Evolutionary conservation across 2,329 filamentous ascomycete species (phyloP), one percentile per base, ranked within the genome.

Genomic region (Pseudogymnoascus sp.): DNA sequence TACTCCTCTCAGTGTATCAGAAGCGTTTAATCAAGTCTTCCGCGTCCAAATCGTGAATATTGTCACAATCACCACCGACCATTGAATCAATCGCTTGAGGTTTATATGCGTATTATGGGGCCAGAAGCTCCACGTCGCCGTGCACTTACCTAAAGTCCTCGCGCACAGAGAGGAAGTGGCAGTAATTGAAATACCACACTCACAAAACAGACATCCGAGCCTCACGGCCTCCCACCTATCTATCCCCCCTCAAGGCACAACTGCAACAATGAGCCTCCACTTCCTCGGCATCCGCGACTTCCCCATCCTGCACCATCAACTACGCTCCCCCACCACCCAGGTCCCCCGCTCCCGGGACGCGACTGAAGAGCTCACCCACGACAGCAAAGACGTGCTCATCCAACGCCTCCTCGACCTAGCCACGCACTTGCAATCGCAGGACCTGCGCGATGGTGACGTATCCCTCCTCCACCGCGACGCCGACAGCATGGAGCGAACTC

Each of bases 401-500:
- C 69, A 74, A 61, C 65, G 73, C 62, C 69, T 77, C 5, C 68
- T 72, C 50, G 72, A 72, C 60, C 66, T 78, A 13, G 72, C 74
- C 2, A 65, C 66, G 23, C 68, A 71, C 19, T 61, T 75, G n/a
- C 56, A 60, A 17, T 70, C 71, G 17, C 66, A 70, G 31, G 66
- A 71, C 38, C 64, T 74, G 2, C 67, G 70, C 38, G 68, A 71
- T 66, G 64, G 65, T n/a, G 70, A 72, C 15, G 67, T 73, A 13
- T 69, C 68, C 11, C 67, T 69, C 13, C 69, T 77, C 10, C 72
- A 76, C 46, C 67, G 69, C 17, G 72, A 75, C 60, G 72, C 78
- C 23, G 74, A 77, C 46, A 71, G 69, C 44, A 73, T 78, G 31
- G 77, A 78, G 61, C 62, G 65, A 5, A 65, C 73, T 26, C 65